Conservation (phyloP, 169 alveolate genomes). For the Plasmodium inui region DNA sequence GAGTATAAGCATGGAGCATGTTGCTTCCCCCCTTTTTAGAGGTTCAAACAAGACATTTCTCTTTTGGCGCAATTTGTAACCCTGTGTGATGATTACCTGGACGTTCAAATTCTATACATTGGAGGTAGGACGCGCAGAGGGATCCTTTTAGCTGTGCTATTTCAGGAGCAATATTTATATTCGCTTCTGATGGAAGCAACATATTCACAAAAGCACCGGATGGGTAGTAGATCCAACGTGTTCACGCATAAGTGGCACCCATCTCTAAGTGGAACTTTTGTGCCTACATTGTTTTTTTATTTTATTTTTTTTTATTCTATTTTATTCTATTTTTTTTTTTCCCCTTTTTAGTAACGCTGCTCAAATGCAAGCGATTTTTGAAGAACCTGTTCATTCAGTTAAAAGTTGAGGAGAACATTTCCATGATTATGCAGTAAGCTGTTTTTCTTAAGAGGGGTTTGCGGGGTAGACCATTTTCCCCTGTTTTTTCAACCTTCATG, state of each 20-base stretch:
- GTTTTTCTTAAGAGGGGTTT: neutral
- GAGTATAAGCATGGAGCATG: neutral
- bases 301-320: too few species aligned
- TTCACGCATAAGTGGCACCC: neutral
- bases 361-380: slow-evolving; percentile 21
- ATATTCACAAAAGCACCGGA: neutral
- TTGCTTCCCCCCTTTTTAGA: slow-evolving; percentile 20
- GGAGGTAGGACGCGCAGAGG: slow-evolving; percentile 15
- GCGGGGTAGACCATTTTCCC: neutral
- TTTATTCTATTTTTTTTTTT: neutral
- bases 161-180: neutral
- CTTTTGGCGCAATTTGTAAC: slow-evolving; percentile 26
- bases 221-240: neutral
- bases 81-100: slow-evolving; percentile 18
- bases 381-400: slow-evolving; percentile 16
- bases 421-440: slow-evolving; percentile 24
- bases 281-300: neutral
- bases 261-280: neutral
- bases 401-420: slow-evolving; percentile 36
- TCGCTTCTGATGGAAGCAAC: neutral
- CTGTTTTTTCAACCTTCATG: neutral
- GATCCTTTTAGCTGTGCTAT: neutral
- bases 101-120: slow-evolving; percentile 34
- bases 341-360: slow-evolving; percentile 18
- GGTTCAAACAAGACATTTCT: slow-evolving; percentile 28